Base-by-base conservation (phyloP, 768 basidiomycete genomes). In the Coprinopsis cinerea region DNA sequence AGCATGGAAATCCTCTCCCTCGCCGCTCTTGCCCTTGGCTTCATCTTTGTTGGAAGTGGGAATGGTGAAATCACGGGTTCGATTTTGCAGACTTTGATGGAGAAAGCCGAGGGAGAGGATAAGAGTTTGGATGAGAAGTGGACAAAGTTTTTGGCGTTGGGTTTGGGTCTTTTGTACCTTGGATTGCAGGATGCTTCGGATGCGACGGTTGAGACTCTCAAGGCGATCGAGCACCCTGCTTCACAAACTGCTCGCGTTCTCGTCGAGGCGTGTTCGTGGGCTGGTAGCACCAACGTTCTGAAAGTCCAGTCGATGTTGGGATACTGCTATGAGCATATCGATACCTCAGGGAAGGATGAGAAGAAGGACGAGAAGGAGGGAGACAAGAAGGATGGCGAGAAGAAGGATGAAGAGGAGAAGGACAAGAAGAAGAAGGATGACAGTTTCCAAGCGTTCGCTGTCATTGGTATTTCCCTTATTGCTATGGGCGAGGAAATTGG, bases 401-500 rank as follows among this genome's bases (percentile, higher is more conserved):
- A 83, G 59, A 75, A 82, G 52, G 81, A 90, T 51, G 88, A 92
- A 76, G 69, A 71, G 46, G 72, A 78, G 18, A 68, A 77, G 47
- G 67, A 75, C 44, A 76, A 79, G 4, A 81, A 85, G 46, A 82
- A 83, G 60, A 75, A 82, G 53, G 82, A 90, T 53, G 88, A 92
- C 56, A 84, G 84, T 25, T 91, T 89, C 76, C 90, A 97, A 64
- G 81, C 91, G 0, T 88, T 97, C 54, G 90, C 95, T 14, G 92
- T 95, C 25, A 74, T 98, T 49, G 96, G 92, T 23, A 90, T 99
- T 59, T 85, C 95, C 0, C 67, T 98, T 51, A 88, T 98, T 37
- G 85, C 96, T 3, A 97, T 98, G 93, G 96, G 96, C 17, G 96
- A 99, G 68, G 95, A 98, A 20, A 83, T 97, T 42, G 96, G 96